phyloP scores from a whole-genome alignment of 2,329 filamentous ascomycete genomes.

The Claviceps fusiformis region DNA sequence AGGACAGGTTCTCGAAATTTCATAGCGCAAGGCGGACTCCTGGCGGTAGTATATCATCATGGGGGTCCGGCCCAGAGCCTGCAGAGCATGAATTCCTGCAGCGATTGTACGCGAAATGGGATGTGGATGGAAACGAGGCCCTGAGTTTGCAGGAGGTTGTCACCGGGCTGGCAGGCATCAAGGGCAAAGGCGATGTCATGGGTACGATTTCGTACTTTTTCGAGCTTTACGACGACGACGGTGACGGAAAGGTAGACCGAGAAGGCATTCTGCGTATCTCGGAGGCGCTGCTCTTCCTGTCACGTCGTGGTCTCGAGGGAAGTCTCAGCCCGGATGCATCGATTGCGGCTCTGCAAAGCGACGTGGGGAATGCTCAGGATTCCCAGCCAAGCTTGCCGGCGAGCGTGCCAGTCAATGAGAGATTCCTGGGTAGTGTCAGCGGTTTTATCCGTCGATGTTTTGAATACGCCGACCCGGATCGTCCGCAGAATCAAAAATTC shows the following conservation, averaged over 20 bases:
- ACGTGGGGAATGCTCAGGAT: slow-evolving; percentile 16
- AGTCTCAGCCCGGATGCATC: slow-evolving; percentile 53
- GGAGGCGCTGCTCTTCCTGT: slow-evolving; percentile 85
- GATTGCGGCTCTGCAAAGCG: slow-evolving; percentile 35
- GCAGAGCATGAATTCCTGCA: slow-evolving; percentile 92
- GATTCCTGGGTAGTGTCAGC: slow-evolving; percentile 83
- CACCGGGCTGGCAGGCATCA: slow-evolving; percentile 77
- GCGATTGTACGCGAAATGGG: slow-evolving; percentile 79
- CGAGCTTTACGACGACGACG: slow-evolving; percentile 87
- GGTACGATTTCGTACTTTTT: slow-evolving; percentile 97
- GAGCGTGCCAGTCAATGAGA: slow-evolving; percentile 61
- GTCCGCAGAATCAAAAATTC: slow-evolving; percentile 43
- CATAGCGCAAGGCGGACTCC: slow-evolving; percentile 38
- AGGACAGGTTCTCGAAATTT: slow-evolving; percentile 46
- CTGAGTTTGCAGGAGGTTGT: slow-evolving; percentile 87
- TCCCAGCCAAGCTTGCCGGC: slow-evolving; percentile 26
- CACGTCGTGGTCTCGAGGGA: slow-evolving; percentile 72
- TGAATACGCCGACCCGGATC: slow-evolving; percentile 92
- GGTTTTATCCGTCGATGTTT: slow-evolving; percentile 95
- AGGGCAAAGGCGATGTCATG: slow-evolving; percentile 93
- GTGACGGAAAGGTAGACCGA: slow-evolving; percentile 80
- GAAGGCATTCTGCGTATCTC: slow-evolving; percentile 93
- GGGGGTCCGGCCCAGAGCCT: slow-evolving; percentile 49
- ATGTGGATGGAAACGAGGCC: slow-evolving; percentile 60
- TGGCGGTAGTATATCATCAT: slow-evolving; percentile 30